phyloP scores from a whole-genome alignment of 2,329 filamentous ascomycete genomes.

The Colletotrichum sp. region DNA sequence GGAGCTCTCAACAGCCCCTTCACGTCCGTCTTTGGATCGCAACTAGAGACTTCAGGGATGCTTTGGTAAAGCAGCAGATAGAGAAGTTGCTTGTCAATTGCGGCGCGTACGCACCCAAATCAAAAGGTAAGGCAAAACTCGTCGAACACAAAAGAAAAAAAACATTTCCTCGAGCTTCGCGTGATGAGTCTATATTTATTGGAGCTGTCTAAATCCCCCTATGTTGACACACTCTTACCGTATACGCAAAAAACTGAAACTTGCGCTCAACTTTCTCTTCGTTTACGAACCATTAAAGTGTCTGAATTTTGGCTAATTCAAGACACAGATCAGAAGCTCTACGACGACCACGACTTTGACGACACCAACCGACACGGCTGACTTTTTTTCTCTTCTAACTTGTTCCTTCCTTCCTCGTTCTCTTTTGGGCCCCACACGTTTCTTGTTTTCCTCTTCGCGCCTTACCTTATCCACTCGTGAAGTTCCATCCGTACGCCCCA shows the following conservation, averaged over 20 bases:
- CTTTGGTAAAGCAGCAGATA: background rate
- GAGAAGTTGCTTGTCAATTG: background rate
- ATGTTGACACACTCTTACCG: constrained; percentile 65
- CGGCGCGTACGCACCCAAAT: background rate
- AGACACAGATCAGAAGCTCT: background rate
- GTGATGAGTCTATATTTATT: constrained; percentile 65
- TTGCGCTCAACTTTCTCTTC: constrained; percentile 21
- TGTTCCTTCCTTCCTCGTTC: background rate
- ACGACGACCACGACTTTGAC: background rate
- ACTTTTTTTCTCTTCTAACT: background rate
- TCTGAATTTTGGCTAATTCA: constrained; percentile 20
- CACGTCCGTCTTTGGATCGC: background rate
- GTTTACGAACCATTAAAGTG: background rate
- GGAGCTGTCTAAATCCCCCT: constrained; percentile 74
- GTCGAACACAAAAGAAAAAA: background rate
- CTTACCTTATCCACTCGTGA: background rate
- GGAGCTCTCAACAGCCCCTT: constrained; percentile 2
- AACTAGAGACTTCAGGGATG: background rate
- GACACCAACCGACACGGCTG: constrained; percentile 24
- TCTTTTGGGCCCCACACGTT: background rate
- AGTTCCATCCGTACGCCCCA: background rate
- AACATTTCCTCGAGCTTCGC: background rate
- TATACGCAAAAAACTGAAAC: constrained; percentile 60
- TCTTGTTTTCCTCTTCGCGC: background rate
- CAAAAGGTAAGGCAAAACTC: constrained; percentile 10